phyloP scores from a whole-genome alignment of 2,329 filamentous ascomycete species.

The Stemphylium beticola region DNA sequence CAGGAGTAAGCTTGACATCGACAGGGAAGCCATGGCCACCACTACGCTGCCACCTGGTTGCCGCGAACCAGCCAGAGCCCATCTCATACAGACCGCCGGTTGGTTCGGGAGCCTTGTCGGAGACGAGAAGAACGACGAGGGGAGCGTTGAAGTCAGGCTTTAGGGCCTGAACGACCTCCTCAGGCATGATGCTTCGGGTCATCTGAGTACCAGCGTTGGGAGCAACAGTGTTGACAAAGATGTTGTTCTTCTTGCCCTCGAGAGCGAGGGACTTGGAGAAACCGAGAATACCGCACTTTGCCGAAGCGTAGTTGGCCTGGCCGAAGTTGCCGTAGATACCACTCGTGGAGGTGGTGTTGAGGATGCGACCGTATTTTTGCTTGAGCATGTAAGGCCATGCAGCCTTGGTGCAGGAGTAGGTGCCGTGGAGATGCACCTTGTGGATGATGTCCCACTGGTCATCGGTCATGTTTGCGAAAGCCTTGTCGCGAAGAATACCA shows the following conservation, averaged over 20 bases:
- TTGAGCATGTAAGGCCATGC: conserved; percentile 98
- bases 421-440: conserved; percentile 90
- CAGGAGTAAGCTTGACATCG: conserved; percentile 77
- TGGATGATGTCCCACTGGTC: conserved; percentile 90
- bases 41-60: conserved; percentile 92
- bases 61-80: conserved; percentile 89
- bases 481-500: conserved; percentile 96
- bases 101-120: conserved; percentile 83
- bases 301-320: conserved; percentile 93
- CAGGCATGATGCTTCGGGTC: conserved; percentile 91
- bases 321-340: conserved; percentile 99
- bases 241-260: conserved; percentile 97
- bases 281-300: conserved; percentile 78
- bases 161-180: conserved; percentile 98
- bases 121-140: conserved; percentile 83
- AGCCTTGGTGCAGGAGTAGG: conserved; percentile 96
- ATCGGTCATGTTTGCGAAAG: conserved; percentile 97
- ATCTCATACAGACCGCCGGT: conserved; percentile 93
- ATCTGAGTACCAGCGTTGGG: conserved; percentile 96
- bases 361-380: conserved; percentile 96
- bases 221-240: conserved; percentile 96
- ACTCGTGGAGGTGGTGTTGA: conserved; percentile 96
- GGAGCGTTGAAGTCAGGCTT: conserved; percentile 99
- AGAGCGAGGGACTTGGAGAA: conserved; percentile 92
- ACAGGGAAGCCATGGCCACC: conserved; percentile 91